A percentile compares a stretch with the other conserved stretches of the same genome.
Evolutionary conservation across 2,329 filamentous ascomycete species (phyloP).

Genomic region (Myrmaecium sp.): DNA sequence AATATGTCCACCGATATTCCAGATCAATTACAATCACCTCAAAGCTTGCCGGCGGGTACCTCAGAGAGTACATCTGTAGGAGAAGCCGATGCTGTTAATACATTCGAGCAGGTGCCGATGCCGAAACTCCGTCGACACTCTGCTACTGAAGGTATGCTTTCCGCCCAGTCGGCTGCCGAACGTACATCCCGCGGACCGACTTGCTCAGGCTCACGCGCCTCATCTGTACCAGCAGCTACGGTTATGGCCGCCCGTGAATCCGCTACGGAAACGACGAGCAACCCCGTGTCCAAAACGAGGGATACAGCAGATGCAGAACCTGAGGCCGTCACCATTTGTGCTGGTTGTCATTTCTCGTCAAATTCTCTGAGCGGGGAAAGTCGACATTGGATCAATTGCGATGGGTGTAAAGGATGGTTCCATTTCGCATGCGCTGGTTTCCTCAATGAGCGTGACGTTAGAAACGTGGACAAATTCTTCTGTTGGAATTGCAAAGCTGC

Average conservation of each 20-base stretch:
- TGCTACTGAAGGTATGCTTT: no score
- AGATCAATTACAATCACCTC: conserved; percentile 18
- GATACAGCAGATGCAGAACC: conserved; percentile 1
- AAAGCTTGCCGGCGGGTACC: conserved; percentile 14
- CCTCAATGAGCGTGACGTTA: conserved; percentile 44
- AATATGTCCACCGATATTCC: conserved; percentile 7
- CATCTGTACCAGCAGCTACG: no score
- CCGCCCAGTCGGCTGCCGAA: no score
- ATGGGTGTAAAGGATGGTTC: conserved; percentile 52
- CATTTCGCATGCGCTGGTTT: conserved; percentile 52
- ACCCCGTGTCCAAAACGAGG: no score
- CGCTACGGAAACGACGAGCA: no score
- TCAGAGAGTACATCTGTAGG: conserved; percentile 3
- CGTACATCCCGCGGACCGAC: no score
- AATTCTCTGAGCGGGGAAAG: conserved; percentile 34
- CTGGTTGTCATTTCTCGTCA: conserved; percentile 38
- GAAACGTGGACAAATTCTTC: conserved; percentile 51
- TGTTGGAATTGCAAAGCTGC: conserved; percentile 41
- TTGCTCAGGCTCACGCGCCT: no score
- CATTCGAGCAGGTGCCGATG: no score
- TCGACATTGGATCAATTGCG: conserved; percentile 50
- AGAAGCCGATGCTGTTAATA: conserved; percentile 20
- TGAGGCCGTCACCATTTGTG: conserved; percentile 32
- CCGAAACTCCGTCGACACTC: no score
- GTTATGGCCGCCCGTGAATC: no score